Conservation (phyloP, 495 filamentous ascomycete species). For the Umbilicaria muhlenbergii region DNA sequence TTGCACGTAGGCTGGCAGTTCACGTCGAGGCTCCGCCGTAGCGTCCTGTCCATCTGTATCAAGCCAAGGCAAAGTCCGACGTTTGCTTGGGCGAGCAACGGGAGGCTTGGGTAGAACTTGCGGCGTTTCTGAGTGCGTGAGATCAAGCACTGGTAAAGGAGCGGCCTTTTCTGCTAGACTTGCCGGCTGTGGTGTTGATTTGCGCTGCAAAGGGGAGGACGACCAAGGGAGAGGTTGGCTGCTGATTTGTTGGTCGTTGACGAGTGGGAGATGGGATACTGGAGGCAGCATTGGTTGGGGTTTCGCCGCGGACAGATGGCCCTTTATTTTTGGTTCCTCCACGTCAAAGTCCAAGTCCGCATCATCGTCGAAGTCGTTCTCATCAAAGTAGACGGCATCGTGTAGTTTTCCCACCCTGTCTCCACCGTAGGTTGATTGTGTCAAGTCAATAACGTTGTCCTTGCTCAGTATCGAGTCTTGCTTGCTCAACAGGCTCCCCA, state of each 20-base stretch:
- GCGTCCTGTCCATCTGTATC: constrained; percentile 19
- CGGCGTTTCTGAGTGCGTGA: not conserved
- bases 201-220: constrained; percentile 16
- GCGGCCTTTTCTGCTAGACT: not conserved
- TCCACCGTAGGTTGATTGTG: constrained; percentile 1
- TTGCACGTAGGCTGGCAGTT: constrained; percentile 8
- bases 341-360: constrained; percentile 28
- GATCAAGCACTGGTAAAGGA: not conserved
- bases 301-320: constrained; percentile 15
- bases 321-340: not conserved
- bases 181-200: no score
- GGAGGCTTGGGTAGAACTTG: constrained; percentile 23
- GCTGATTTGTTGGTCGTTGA: not conserved
- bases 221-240: constrained; percentile 17
- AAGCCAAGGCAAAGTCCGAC: constrained; percentile 41
- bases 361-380: constrained; percentile 40
- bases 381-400: constrained; percentile 31
- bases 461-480: not conserved
- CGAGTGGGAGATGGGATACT: constrained; percentile 14
- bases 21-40: constrained; percentile 13
- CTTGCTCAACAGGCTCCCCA: not conserved
- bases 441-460: not conserved
- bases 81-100: constrained; percentile 27
- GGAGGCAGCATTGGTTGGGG: constrained; percentile 10
- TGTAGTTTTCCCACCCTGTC: constrained; percentile 11